A percentile compares a stretch with the other conserved stretches of the same genome.
phyloP scores from a whole-genome alignment of 805 yeast species.

The Kuraishia molischiana region DNA sequence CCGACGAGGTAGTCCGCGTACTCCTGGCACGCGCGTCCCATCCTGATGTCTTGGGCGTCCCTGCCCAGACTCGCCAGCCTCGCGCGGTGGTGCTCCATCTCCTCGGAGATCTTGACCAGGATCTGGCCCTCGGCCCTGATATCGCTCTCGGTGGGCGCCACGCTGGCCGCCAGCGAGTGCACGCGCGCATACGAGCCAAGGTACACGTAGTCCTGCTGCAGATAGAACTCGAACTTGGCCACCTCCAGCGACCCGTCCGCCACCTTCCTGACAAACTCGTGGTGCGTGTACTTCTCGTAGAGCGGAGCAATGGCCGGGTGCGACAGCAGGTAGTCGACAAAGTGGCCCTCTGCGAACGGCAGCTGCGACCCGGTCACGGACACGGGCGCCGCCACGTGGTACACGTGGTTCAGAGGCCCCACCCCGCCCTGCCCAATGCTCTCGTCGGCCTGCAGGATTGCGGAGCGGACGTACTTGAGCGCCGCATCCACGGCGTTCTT shows the following conservation, averaged over 20 bases:
- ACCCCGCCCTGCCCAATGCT: constrained; percentile 30
- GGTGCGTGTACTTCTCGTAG: constrained; percentile 54
- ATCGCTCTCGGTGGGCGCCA: constrained; percentile 45
- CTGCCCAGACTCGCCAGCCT: constrained; percentile 37
- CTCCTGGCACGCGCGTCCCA: constrained; percentile 46
- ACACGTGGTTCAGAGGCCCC: constrained; percentile 46
- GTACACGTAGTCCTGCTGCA: constrained; percentile 62
- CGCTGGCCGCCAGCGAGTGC: constrained; percentile 53
- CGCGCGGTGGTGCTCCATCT: constrained; percentile 43
- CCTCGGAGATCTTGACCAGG: constrained; percentile 41
- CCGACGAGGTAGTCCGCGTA: constrained; percentile 54
- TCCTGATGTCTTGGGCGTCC: constrained; percentile 21
- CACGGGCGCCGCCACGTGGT: constrained; percentile 17
- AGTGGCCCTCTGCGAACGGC: constrained; percentile 24
- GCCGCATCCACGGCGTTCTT: constrained; percentile 42
- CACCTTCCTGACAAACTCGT: constrained; percentile 47
- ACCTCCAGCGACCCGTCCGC: constrained; percentile 42
- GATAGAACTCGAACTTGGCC: constrained; percentile 32
- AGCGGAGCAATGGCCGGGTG: constrained; percentile 45
- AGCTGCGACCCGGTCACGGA: constrained; percentile 7
- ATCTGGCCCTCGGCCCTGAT: constrained; percentile 41
- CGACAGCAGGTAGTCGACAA: constrained; percentile 37
- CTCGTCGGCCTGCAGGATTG: constrained; percentile 35
- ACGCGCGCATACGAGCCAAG: constrained; percentile 59
- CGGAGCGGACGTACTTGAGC: constrained; percentile 58